A percentile compares a stretch with the other conserved stretches of the same genome.
phyloP scores from a whole-genome alignment of 1,284 basidiomycete species.

The Chiua sp. region DNA sequence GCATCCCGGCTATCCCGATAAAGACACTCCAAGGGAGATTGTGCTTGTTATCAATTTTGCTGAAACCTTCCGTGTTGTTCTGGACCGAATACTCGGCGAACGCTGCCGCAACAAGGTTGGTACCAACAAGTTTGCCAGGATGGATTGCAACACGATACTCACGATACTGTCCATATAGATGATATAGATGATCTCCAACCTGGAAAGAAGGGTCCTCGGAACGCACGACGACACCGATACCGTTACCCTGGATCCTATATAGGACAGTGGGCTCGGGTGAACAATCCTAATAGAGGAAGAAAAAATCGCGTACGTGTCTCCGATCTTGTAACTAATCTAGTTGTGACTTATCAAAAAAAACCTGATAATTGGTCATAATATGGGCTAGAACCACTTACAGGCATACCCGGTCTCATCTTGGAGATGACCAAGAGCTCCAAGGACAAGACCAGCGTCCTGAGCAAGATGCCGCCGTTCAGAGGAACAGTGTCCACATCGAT shows the following conservation, averaged over 20 bases:
- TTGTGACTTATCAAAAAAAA: too few species aligned
- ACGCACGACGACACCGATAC: background rate
- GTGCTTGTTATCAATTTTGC: constrained; percentile 16
- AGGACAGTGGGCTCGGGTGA: constrained; percentile 8
- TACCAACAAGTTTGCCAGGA: constrained; percentile 5
- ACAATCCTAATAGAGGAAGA: too few species aligned
- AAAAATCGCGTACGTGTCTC: too few species aligned
- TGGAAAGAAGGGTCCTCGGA: constrained; percentile 4
- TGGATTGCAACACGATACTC: background rate
- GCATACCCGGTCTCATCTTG: background rate
- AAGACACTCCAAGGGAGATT: too few species aligned
- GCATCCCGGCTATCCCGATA: constrained; percentile 7
- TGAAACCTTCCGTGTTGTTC: background rate
- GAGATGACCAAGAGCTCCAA: background rate
- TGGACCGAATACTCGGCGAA: constrained; percentile 18
- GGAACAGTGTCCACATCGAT: constrained; percentile 8
- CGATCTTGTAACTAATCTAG: background rate
- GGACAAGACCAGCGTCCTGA: constrained; percentile 6
- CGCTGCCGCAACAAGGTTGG: constrained; percentile 8
- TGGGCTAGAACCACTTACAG: background rate
- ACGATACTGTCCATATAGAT: background rate
- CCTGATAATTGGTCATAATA: too few species aligned
- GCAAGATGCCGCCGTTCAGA: constrained; percentile 2
- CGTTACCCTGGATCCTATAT: background rate
- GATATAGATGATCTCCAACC: constrained; percentile 8